phyloP scores from a whole-genome alignment of 768 basidiomycete genomes.

The Steccherinum ochraceum region DNA sequence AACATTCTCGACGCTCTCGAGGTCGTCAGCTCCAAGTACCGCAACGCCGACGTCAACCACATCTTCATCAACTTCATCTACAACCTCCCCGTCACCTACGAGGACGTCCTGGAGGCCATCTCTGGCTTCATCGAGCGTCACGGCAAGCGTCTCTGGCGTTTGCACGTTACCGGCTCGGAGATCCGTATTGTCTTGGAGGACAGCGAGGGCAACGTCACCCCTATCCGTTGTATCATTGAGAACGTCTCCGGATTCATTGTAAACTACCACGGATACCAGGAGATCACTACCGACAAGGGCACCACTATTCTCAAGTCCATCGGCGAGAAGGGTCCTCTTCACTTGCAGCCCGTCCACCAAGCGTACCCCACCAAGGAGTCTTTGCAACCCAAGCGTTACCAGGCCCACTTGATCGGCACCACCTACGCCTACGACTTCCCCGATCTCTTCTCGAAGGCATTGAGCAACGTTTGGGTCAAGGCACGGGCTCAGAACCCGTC shows the following conservation, averaged over 20 bases:
- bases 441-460: constrained; percentile 94
- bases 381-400: constrained; percentile 96
- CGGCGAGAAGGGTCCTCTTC: constrained; percentile 94
- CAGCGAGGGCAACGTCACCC: constrained; percentile 88
- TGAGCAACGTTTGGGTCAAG: constrained; percentile 88
- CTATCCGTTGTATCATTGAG: constrained; percentile 96
- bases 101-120: constrained; percentile 94
- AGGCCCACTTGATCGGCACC: constrained; percentile 96
- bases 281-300: constrained; percentile 94
- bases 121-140: constrained; percentile 99
- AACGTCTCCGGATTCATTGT: constrained; percentile 99
- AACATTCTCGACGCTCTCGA: constrained; percentile 92
- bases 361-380: constrained; percentile 97
- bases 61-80: constrained; percentile 99
- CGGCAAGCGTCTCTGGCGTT: constrained; percentile 95
- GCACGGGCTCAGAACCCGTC: constrained; percentile 58
- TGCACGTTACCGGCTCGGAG: constrained; percentile 97
- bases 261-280: constrained; percentile 97
- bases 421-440: constrained; percentile 99
- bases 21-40: constrained; percentile 82
- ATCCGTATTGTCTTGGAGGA: constrained; percentile 95
- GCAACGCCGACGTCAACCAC: constrained; percentile 95
- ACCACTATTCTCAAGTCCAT: constrained; percentile 96
- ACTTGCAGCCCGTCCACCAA: constrained; percentile 90
- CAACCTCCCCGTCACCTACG: constrained; percentile 90